phyloP scores from a whole-genome alignment of 2,329 filamentous ascomycete genomes.

The Periconia sp. region DNA sequence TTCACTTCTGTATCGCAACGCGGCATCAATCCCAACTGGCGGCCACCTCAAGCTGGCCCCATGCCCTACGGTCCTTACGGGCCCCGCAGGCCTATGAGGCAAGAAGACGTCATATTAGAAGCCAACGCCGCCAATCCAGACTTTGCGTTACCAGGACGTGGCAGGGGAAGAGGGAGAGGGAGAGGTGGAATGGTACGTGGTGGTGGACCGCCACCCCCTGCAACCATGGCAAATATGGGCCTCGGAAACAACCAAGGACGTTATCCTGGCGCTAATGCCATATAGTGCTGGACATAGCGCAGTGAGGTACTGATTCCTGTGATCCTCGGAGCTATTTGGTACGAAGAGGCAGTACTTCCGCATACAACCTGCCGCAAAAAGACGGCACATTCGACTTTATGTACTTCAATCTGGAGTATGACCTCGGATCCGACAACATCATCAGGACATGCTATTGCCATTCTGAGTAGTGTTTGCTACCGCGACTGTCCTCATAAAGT shows the following conservation, averaged over 20 bases:
- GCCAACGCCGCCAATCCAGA: constrained; percentile 70
- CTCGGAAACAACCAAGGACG: constrained; percentile 33
- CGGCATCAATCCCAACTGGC: constrained; percentile 86
- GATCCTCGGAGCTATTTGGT: too few species aligned
- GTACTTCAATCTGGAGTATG: too few species aligned
- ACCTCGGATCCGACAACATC: too few species aligned
- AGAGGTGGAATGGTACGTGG: constrained; percentile 24
- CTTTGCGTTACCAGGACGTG: constrained; percentile 68
- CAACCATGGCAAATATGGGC: constrained; percentile 27
- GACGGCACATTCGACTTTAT: too few species aligned
- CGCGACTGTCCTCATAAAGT: neutral
- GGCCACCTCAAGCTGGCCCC: constrained; percentile 50
- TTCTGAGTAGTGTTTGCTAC: too few species aligned
- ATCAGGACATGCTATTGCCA: too few species aligned
- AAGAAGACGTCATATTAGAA: constrained; percentile 73
- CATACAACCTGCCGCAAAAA: too few species aligned
- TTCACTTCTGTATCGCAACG: constrained; percentile 92
- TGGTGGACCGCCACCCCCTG: constrained; percentile 23
- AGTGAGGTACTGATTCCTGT: too few species aligned
- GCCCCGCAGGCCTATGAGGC: constrained; percentile 45
- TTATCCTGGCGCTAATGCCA: constrained; percentile 36
- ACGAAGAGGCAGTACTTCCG: too few species aligned
- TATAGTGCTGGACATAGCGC: constrained; percentile 20
- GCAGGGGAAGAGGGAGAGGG: constrained; percentile 35
- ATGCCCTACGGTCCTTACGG: constrained; percentile 41